A percentile compares a stretch with the other conserved stretches of the same genome.
phyloP scores from a whole-genome alignment of 208 protist genomes.

The Entamoeba invadens region DNA sequence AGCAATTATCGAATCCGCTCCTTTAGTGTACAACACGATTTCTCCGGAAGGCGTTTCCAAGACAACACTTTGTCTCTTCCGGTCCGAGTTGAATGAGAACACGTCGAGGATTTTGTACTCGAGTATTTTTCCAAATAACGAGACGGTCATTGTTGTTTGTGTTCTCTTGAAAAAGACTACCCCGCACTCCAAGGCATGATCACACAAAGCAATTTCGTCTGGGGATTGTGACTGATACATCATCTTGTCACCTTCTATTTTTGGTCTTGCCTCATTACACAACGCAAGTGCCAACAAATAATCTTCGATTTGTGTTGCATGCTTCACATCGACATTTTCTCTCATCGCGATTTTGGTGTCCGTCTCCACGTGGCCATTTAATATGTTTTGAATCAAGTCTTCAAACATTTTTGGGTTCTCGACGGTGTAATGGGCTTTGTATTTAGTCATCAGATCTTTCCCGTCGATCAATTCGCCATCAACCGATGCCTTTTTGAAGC shows the following conservation, averaged over 20 bases:
- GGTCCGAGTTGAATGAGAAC: constrained; percentile 10
- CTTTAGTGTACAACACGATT: background rate
- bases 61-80: constrained; percentile 18
- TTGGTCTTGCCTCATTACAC: background rate
- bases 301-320: background rate
- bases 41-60: background rate
- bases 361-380: no score
- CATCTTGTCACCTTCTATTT: background rate
- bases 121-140: background rate
- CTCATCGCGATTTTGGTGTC: background rate
- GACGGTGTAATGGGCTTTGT: background rate
- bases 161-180: constrained; percentile 8
- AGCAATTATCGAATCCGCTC: constrained; percentile 1
- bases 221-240: constrained; percentile 26
- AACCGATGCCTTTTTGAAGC: background rate
- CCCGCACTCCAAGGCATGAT: constrained; percentile 7
- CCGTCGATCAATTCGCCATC: background rate
- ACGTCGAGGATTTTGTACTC: constrained; percentile 36
- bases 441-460: background rate
- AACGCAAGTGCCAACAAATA: background rate
- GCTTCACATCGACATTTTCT: background rate
- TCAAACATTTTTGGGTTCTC: background rate
- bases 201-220: constrained; percentile 22
- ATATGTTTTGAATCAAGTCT: no score
- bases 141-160: background rate